Evolutionary conservation across 495 filamentous ascomycete species (phyloP).

Genomic region (Tuber indicum): DNA sequence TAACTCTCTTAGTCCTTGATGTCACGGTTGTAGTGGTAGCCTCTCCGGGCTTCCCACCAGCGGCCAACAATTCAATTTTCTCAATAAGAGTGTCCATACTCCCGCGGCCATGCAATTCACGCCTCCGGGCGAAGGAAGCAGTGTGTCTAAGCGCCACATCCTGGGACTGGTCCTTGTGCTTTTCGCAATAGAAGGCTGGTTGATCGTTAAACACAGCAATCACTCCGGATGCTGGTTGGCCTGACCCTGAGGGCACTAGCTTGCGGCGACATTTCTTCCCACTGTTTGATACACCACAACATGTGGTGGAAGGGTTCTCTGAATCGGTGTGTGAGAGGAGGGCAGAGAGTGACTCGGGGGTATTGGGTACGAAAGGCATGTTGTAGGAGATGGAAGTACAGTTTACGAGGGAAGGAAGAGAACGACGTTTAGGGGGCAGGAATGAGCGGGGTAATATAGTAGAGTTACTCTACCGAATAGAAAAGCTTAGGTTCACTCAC

Average conservation of each 20-base stretch:
- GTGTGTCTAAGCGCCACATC: constrained; percentile 41
- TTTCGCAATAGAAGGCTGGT: constrained; percentile 74
- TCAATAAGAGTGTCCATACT: constrained; percentile 49
- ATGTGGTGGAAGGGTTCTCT: constrained; percentile 75
- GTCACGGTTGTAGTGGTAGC: constrained; percentile 23
- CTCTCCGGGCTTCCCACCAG: constrained; percentile 13
- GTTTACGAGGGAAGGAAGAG: background rate
- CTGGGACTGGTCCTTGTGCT: constrained; percentile 81
- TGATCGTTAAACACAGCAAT: constrained; percentile 45
- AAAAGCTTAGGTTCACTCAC: background rate
- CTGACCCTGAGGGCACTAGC: constrained; percentile 33
- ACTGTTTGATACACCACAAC: constrained; percentile 70
- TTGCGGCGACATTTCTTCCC: constrained; percentile 62
- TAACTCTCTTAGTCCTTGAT: constrained; percentile 31
- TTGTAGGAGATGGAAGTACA: constrained; percentile 9
- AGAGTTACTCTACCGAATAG: background rate
- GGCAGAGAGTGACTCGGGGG: constrained; percentile 63
- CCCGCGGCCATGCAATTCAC: constrained; percentile 69
- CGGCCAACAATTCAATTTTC: constrained; percentile 33
- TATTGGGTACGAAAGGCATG: constrained; percentile 75
- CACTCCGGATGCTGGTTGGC: constrained; percentile 39
- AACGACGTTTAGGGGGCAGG: background rate
- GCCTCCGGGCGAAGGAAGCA: constrained; percentile 46
- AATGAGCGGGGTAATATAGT: background rate
- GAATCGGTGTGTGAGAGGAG: constrained; percentile 67